Percentiles rank a stretch among this genome's conserved stretches.
Evolutionary conservation across 1,139 yeast species (phyloP).

Genomic region (Magnusiomyces magnusii): DNA sequence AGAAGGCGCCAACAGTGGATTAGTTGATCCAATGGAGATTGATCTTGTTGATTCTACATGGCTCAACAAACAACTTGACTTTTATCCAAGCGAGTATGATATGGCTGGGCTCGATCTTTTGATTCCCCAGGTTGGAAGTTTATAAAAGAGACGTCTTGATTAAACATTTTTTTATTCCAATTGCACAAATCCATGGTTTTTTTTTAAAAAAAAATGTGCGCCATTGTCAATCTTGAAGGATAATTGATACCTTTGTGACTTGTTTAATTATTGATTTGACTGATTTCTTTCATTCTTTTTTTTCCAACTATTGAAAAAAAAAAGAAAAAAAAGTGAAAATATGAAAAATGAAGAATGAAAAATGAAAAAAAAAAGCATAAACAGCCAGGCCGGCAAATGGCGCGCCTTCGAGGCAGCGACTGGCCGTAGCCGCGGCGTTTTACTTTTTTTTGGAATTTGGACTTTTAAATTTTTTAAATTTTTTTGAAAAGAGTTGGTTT

Average conservation of each 20-base stretch:
- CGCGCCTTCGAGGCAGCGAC: conserved; percentile 25
- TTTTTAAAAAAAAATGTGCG: background rate
- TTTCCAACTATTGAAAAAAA: background rate
- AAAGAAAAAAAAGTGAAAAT: conserved; percentile 1
- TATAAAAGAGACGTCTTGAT: conserved; percentile 13
- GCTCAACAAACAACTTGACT: conserved; percentile 15
- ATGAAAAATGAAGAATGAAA: too few species aligned
- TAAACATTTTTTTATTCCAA: background rate
- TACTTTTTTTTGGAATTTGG: background rate
- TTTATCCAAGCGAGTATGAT: conserved; percentile 12
- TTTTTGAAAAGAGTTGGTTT: background rate
- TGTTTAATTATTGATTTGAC: background rate
- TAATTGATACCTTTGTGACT: background rate
- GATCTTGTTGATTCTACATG: conserved; percentile 16
- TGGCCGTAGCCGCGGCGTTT: conserved; percentile 18
- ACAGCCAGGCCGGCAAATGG: conserved; percentile 21
- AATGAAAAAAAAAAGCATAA: background rate
- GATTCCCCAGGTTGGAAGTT: conserved; percentile 22
- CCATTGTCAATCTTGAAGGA: background rate
- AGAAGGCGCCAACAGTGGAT: background rate
- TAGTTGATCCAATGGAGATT: conserved; percentile 4
- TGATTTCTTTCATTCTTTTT: background rate
- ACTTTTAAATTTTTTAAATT: too few species aligned
- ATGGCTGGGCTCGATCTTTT: conserved; percentile 19
- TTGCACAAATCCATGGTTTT: conserved; percentile 2